Evolutionary conservation across 768 basidiomycete species (phyloP).

Genomic region (Cystoderma amianthinum): DNA sequence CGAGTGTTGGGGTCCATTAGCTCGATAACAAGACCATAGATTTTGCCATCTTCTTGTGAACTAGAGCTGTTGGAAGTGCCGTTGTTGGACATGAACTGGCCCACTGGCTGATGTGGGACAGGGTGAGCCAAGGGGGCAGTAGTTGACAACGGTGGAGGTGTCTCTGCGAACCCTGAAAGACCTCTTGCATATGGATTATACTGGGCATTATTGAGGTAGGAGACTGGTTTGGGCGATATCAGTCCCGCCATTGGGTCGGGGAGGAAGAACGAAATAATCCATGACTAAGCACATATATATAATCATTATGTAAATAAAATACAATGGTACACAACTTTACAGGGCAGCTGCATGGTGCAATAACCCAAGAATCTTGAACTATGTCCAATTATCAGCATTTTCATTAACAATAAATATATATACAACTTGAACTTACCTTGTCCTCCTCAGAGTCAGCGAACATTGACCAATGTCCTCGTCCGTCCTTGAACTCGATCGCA

Average conservation of each 20-base stretch:
- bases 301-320: neutral
- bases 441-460: conserved; percentile 59
- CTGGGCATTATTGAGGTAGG: conserved; percentile 47
- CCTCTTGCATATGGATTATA: conserved; percentile 58
- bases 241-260: conserved; percentile 48
- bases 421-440: conserved; percentile 32
- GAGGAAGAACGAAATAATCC: conserved; percentile 3
- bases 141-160: conserved; percentile 40
- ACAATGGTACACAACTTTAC: conserved; percentile 10
- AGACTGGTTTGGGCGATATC: conserved; percentile 54
- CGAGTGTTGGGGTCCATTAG: conserved; percentile 77
- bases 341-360: conserved; percentile 36
- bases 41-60: conserved; percentile 62
- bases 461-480: conserved; percentile 43
- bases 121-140: conserved; percentile 49
- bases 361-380: conserved; percentile 43
- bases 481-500: conserved; percentile 53
- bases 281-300: conserved; percentile 5
- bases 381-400: neutral
- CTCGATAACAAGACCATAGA: conserved; percentile 86
- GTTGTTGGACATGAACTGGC: conserved; percentile 31
- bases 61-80: conserved; percentile 16
- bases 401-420: conserved; percentile 4
- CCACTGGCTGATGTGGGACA: conserved; percentile 41
- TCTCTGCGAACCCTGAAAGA: conserved; percentile 50